A percentile compares a stretch with the other conserved stretches of the same genome.
phyloP scores from a whole-genome alignment of 1,139 yeast species.

The Pneumocystis murina region DNA sequence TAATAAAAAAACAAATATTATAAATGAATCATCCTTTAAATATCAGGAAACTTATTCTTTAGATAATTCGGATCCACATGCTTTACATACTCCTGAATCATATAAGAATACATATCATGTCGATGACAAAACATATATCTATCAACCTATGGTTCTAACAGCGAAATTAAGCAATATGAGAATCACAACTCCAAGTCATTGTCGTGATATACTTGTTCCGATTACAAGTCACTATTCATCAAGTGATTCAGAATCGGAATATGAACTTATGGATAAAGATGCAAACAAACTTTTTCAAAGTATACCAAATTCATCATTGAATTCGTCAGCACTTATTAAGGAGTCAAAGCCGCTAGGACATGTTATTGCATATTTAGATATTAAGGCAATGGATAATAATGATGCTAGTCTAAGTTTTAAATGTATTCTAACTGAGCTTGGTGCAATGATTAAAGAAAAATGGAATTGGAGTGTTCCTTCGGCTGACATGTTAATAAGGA shows the following conservation, averaged over 20 bases:
- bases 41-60: no score
- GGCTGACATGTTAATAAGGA: constrained; percentile 9
- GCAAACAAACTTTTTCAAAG: no score
- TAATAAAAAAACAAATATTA: no score
- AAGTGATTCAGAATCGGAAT: neutral
- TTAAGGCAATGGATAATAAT: constrained; percentile 10
- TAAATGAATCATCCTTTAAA: no score
- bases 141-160: neutral
- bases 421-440: constrained; percentile 9
- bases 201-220: neutral
- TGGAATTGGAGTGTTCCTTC: neutral
- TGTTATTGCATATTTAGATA: constrained; percentile 13
- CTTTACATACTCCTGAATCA: no score
- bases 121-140: no score
- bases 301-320: no score
- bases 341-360: constrained; percentile 6
- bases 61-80: no score
- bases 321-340: neutral
- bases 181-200: neutral
- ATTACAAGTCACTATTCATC: neutral
- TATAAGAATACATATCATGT: no score
- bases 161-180: neutral
- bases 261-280: no score
- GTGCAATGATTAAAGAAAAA: constrained; percentile 11
- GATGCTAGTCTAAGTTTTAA: constrained; percentile 14